These are phyloP conservation scores for Anthoceros angustus DNA, from an alignment of 225 moss, liverwort and hornwort genomes.

Conservation along the genomic window DNA sequence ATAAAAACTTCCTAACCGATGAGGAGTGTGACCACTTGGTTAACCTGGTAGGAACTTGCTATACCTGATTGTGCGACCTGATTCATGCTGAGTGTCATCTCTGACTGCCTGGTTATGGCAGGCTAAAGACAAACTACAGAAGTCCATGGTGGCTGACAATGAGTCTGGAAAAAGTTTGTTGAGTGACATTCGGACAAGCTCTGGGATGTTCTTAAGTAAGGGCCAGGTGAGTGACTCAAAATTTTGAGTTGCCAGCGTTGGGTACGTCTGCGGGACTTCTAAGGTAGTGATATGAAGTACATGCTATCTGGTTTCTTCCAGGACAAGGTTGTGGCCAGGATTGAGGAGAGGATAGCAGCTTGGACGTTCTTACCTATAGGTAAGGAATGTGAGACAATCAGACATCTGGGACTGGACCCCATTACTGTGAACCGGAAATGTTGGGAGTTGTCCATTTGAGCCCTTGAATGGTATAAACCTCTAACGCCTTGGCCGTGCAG, in stretches of 20 bases:
- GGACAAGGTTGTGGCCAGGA: slow-evolving; percentile 53
- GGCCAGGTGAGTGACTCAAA: slow-evolving; percentile 28
- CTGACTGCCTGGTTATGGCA: not conserved
- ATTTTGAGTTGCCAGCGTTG: too few species aligned
- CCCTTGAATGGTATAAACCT: too few species aligned
- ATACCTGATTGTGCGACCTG: not conserved
- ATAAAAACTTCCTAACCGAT: slow-evolving; percentile 69
- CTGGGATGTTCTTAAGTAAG: slow-evolving; percentile 81
- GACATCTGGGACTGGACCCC: not conserved
- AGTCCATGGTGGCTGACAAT: slow-evolving; percentile 97
- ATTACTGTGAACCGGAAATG: not conserved
- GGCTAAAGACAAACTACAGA: slow-evolving; percentile 78
- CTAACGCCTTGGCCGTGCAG: slow-evolving; percentile 13
- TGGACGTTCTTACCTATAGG: slow-evolving; percentile 74
- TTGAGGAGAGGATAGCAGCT: slow-evolving; percentile 80
- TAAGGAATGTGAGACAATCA: not conserved
- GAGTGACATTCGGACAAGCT: slow-evolving; percentile 89
- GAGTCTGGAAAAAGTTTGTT: slow-evolving; percentile 90
- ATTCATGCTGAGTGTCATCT: not conserved
- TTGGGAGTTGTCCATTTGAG: not conserved
- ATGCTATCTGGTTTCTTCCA: slow-evolving; percentile 9
- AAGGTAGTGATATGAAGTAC: not conserved
- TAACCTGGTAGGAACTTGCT: slow-evolving; percentile 20
- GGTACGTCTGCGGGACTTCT: too few species aligned
- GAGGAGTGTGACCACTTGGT: slow-evolving; percentile 91